Evolutionary conservation across 2,329 filamentous ascomycete genomes (phyloP).

Genomic region (Mariannaea elegans): DNA sequence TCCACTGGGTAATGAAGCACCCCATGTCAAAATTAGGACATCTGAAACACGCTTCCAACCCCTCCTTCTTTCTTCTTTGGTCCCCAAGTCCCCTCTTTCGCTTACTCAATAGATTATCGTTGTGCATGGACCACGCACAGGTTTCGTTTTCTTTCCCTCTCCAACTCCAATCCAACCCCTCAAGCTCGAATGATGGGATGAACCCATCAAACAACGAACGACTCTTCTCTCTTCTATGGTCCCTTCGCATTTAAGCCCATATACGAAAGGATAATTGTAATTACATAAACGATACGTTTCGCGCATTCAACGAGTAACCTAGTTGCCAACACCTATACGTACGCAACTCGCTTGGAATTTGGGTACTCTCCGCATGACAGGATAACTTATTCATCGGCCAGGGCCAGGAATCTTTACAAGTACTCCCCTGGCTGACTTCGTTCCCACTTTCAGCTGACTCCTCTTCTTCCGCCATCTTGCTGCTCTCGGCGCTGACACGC

Average conservation of each 20-base stretch:
- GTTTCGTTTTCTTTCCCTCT: slow-evolving; percentile 8
- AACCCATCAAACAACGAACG: slow-evolving; percentile 12
- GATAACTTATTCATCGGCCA: not conserved
- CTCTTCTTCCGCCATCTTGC: slow-evolving; percentile 3
- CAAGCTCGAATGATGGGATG: slow-evolving; percentile 9
- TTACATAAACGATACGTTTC: slow-evolving; percentile 1
- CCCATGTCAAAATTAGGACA: slow-evolving; percentile 32
- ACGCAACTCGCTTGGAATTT: no score
- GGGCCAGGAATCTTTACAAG: not conserved
- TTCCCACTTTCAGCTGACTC: slow-evolving; percentile 21
- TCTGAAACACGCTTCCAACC: slow-evolving; percentile 33
- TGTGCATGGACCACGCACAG: slow-evolving; percentile 8
- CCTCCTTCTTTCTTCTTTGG: slow-evolving; percentile 25
- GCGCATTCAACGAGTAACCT: not conserved
- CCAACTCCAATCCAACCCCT: slow-evolving; percentile 1
- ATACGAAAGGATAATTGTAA: no score
- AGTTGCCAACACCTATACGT: no score
- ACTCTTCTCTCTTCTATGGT: not conserved
- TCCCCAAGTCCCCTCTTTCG: slow-evolving; percentile 7
- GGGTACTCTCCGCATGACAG: not conserved
- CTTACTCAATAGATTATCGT: slow-evolving; percentile 19
- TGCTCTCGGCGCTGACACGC: not conserved
- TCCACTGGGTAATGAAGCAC: not conserved
- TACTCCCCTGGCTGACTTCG: not conserved
- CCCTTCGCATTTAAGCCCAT: no score